Conservation (phyloP, 805 yeast genomes). For the Cyberlindnera euphorbiae region DNA sequence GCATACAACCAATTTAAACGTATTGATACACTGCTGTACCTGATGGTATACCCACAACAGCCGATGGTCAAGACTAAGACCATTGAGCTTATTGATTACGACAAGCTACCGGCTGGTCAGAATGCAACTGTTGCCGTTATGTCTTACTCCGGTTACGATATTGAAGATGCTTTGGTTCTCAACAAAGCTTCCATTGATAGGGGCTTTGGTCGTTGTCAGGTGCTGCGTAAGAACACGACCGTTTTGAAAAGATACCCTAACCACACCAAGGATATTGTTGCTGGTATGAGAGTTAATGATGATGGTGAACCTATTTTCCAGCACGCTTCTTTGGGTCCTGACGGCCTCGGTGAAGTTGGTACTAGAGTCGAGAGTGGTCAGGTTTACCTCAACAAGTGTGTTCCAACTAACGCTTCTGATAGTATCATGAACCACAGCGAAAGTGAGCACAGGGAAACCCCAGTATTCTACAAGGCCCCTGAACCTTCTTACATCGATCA, state of each 20-base stretch:
- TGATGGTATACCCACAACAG: constrained; percentile 99
- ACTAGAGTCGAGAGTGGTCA: constrained; percentile 87
- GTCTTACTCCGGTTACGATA: constrained; percentile 99
- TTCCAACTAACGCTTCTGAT: constrained; percentile 82
- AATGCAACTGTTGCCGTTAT: constrained; percentile 98
- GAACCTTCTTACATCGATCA: constrained; percentile 95
- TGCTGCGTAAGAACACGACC: constrained; percentile 85
- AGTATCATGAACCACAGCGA: constrained; percentile 31
- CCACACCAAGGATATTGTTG: constrained; percentile 86
- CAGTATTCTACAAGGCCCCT: constrained; percentile 89
- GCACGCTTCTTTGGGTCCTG: constrained; percentile 84
- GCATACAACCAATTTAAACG: constrained; percentile 95
- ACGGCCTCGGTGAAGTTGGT: constrained; percentile 97
- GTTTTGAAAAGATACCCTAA: constrained; percentile 88
- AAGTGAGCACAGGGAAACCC: constrained; percentile 78
- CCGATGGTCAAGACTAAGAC: constrained; percentile 99
- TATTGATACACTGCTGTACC: constrained; percentile 86
- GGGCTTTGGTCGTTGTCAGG: constrained; percentile 98
- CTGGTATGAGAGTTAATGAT: constrained; percentile 87
- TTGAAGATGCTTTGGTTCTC: constrained; percentile 95
- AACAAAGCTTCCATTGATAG: constrained; percentile 92
- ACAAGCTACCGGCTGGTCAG: constrained; percentile 97
- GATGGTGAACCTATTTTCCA: constrained; percentile 78
- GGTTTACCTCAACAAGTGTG: constrained; percentile 87
- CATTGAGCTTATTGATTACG: constrained; percentile 91